Percentiles rank a stretch among this genome's conserved stretches.
Evolutionary conservation across 2,329 filamentous ascomycete species (phyloP).

Genomic region (Cordyceps javanica): DNA sequence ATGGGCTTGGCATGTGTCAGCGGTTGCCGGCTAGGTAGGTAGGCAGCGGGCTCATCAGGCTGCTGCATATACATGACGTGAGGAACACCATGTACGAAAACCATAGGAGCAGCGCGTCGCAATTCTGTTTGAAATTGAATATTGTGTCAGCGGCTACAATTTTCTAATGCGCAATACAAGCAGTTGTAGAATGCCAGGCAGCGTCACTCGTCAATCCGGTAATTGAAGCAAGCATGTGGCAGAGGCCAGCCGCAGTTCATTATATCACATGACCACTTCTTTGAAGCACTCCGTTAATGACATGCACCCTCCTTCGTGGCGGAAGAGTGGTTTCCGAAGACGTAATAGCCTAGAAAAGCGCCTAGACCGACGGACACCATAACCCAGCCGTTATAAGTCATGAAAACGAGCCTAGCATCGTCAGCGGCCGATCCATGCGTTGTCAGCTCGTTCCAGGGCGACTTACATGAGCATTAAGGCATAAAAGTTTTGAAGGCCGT

Average conservation of each 20-base stretch:
- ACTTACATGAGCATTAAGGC: constrained; percentile 99
- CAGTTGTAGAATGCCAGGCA: too few relatives aligned
- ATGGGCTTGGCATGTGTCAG: not conserved
- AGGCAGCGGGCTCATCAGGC: too few relatives aligned
- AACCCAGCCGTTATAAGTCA: constrained; percentile 99
- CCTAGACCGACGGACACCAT: constrained; percentile 89
- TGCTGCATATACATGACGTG: too few relatives aligned
- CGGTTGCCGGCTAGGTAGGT: not conserved
- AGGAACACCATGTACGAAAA: too few relatives aligned
- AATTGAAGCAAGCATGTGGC: not conserved
- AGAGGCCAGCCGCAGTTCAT: too few relatives aligned
- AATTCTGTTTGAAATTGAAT: too few relatives aligned
- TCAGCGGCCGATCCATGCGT: not conserved
- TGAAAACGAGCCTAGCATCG: constrained; percentile 76
- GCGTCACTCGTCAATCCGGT: not conserved
- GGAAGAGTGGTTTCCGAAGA: constrained; percentile 66
- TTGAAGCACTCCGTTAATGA: constrained; percentile 51
- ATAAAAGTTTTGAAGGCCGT: constrained; percentile 94
- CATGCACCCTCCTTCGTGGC: constrained; percentile 85
- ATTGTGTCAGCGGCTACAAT: too few relatives aligned
- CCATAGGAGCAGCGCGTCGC: too few relatives aligned
- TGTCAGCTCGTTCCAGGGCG: not conserved
- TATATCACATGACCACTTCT: not conserved
- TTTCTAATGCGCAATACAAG: too few relatives aligned
- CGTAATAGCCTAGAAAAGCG: constrained; percentile 79